phyloP scores from a whole-genome alignment of 768 basidiomycete genomes.

The Lentinula sp. region DNA sequence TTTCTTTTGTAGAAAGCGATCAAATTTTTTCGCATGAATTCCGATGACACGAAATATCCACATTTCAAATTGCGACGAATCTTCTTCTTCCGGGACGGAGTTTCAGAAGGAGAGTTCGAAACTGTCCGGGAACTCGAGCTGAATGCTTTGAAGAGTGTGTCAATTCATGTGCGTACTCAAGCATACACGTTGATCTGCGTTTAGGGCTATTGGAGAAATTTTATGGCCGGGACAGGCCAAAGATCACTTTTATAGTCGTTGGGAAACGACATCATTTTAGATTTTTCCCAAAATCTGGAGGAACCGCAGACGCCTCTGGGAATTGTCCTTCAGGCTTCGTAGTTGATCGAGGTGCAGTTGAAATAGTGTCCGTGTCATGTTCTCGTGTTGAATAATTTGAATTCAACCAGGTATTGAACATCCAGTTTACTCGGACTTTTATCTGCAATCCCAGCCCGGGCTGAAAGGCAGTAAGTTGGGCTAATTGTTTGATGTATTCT shows the following conservation, averaged over 20 bases:
- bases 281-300: conserved; percentile 45
- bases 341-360: conserved; percentile 34
- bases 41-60: background rate
- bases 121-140: conserved; percentile 16
- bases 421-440: conserved; percentile 56
- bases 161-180: background rate
- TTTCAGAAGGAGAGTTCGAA: conserved; percentile 26
- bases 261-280: conserved; percentile 46
- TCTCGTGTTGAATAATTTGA: background rate
- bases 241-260: conserved; percentile 53
- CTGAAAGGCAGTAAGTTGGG: conserved; percentile 39
- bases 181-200: background rate
- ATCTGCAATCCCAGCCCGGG: conserved; percentile 52
- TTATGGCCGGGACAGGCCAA: conserved; percentile 32
- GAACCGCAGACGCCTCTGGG: conserved; percentile 43
- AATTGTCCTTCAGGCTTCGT: conserved; percentile 61
- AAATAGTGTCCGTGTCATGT: conserved; percentile 1
- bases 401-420: conserved; percentile 41
- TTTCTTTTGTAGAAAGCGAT: background rate
- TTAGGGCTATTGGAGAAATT: background rate
- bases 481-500: background rate
- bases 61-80: conserved; percentile 11
- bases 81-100: conserved; percentile 25
- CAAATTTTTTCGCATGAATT: background rate
- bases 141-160: conserved; percentile 12